Conservation (phyloP, 495 filamentous ascomycete species). For the Alectoria sarmentosa region DNA sequence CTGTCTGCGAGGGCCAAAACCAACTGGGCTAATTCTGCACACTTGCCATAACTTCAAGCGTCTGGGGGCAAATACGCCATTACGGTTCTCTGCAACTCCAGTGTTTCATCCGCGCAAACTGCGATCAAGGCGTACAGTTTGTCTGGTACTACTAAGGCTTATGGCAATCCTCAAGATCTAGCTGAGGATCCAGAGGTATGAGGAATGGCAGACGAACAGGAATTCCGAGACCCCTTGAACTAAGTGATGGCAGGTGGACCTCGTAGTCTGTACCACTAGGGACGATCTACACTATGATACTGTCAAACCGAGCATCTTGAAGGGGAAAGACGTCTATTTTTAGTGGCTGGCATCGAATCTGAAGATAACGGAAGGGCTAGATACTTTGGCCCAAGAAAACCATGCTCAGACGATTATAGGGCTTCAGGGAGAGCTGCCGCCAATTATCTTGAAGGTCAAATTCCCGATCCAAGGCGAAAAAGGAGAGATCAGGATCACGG, state of each 20-base stretch:
- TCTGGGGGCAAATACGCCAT: conserved; percentile 43
- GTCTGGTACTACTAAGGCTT: conserved; percentile 35
- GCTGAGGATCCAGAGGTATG: conserved; percentile 38
- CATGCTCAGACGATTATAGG: conserved; percentile 44
- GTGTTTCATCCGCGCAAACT: conserved; percentile 36
- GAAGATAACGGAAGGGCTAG: conserved; percentile 36
- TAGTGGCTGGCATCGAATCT: conserved; percentile 44
- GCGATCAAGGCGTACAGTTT: conserved; percentile 43
- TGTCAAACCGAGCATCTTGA: conserved; percentile 38
- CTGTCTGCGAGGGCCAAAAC: conserved; percentile 38
- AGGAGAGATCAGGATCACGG: conserved; percentile 47
- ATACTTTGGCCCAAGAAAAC: conserved; percentile 29
- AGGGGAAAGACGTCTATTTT: conserved; percentile 47
- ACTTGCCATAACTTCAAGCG: conserved; percentile 48
- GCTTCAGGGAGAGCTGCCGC: conserved; percentile 28
- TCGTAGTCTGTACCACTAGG: conserved; percentile 49
- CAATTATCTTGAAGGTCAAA: conserved; percentile 38
- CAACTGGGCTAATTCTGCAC: conserved; percentile 45
- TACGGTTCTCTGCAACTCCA: conserved; percentile 52
- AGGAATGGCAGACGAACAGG: not conserved
- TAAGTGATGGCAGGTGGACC: conserved; percentile 33
- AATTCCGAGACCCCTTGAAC: not conserved
- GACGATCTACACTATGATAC: conserved; percentile 46
- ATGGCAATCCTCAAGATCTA: conserved; percentile 44
- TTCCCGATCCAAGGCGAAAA: conserved; percentile 45